These are phyloP conservation scores for Quillaja saponaria DNA, from an alignment of 306 rosid species.

Conservation along the genomic window DNA sequence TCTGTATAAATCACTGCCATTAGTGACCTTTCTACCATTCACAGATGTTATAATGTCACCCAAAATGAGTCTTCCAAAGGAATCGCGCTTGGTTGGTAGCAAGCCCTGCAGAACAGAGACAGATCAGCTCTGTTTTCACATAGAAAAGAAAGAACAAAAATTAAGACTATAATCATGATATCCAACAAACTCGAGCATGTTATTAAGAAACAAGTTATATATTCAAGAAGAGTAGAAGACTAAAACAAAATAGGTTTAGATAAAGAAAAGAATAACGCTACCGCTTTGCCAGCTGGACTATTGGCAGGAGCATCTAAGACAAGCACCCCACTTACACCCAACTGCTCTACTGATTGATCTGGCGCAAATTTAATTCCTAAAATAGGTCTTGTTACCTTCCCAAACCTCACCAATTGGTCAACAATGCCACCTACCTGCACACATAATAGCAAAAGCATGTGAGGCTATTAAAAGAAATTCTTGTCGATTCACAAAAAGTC, in stretches of 20 bases:
- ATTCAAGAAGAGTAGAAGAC: slow-evolving; percentile 9
- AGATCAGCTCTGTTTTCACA: slow-evolving; percentile 12
- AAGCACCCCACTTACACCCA: slow-evolving; percentile 95
- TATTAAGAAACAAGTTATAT: slow-evolving; percentile 4
- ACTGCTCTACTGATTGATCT: slow-evolving; percentile 96
- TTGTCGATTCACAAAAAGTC: slow-evolving; percentile 11
- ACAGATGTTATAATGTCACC: slow-evolving; percentile 96
- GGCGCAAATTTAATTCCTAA: slow-evolving; percentile 99
- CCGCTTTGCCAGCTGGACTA: slow-evolving; percentile 99
- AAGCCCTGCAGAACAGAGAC: slow-evolving; percentile 61
- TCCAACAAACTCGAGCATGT: slow-evolving; percentile 20
- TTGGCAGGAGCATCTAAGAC: slow-evolving; percentile 86
- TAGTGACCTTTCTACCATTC: slow-evolving; percentile 74
- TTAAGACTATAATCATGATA: neutral
- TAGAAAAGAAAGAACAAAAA: neutral
- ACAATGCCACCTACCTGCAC: slow-evolving; percentile 89
- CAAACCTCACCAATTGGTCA: slow-evolving; percentile 89
- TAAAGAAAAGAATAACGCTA: slow-evolving; percentile 30
- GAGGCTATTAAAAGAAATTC: slow-evolving; percentile 9
- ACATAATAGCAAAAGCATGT: slow-evolving; percentile 16
- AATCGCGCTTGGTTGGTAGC: slow-evolving; percentile 82
- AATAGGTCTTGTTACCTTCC: slow-evolving; percentile 98
- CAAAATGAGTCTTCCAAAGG: slow-evolving; percentile 88
- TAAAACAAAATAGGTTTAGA: neutral
- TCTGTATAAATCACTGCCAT: slow-evolving; percentile 97